A percentile compares a stretch with the other conserved stretches of the same genome.
Evolutionary conservation across 331 rosid species (phyloP).

Genomic region (Malus hybrid): DNA sequence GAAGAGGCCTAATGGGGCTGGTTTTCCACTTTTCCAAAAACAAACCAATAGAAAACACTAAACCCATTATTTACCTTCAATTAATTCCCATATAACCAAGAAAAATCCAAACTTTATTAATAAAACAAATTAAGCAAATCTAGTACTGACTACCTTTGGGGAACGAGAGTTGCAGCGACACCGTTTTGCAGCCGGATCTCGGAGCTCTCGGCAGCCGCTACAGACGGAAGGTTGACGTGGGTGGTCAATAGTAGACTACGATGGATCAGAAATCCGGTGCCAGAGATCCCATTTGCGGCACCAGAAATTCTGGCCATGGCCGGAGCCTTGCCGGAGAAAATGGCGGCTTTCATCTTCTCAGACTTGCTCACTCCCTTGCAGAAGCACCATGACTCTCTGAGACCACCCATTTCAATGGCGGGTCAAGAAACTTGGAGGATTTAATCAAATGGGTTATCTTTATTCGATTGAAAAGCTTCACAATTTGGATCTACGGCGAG

Average conservation of each 20-base stretch:
- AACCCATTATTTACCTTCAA: background rate
- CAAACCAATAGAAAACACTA: background rate
- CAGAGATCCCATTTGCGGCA: slow-evolving; percentile 32
- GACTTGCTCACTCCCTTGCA: slow-evolving; percentile 92
- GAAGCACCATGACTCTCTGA: slow-evolving; percentile 89
- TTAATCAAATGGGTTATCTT: slow-evolving; percentile 8
- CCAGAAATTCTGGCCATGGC: slow-evolving; percentile 59
- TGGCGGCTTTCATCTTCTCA: slow-evolving; percentile 70
- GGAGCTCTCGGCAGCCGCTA: slow-evolving; percentile 52
- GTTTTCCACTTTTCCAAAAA: background rate
- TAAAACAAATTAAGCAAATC: background rate
- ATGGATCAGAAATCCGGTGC: slow-evolving; percentile 82
- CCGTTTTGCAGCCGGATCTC: slow-evolving; percentile 84
- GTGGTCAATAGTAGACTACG: slow-evolving; percentile 79
- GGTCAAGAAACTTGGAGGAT: background rate
- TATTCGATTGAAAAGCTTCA: background rate
- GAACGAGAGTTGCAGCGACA: slow-evolving; percentile 63
- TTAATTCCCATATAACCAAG: background rate
- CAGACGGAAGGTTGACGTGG: slow-evolving; percentile 77
- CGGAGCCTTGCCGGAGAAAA: slow-evolving; percentile 58
- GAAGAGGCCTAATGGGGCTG: background rate
- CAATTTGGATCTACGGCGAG: slow-evolving; percentile 36
- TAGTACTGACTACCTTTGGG: slow-evolving; percentile 60
- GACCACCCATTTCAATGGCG: slow-evolving; percentile 42
- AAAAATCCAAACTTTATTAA: background rate